Percentiles rank a stretch among this genome's conserved stretches.
These are phyloP conservation scores for Trichoderma polysporum DNA, from an alignment of 2,329 filamentous ascomycete genomes.

Conservation along the genomic window DNA sequence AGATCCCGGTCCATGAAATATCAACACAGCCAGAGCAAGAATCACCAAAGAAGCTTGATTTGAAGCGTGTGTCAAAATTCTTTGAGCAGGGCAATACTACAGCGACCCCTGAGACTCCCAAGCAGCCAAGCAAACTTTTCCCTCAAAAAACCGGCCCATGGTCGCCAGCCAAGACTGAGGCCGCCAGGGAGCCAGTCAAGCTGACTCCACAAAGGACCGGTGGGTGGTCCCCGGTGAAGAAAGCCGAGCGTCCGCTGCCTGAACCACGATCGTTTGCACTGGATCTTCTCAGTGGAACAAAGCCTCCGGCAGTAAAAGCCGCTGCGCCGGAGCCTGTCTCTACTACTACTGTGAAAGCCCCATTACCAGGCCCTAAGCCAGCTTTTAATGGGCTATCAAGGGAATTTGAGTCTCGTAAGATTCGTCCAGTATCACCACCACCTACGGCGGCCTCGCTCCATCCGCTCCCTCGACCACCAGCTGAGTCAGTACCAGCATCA, in stretches of 20 bases:
- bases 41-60: constrained; percentile 58
- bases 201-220: constrained; percentile 38
- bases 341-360: constrained; percentile 16
- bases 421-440: constrained; percentile 9
- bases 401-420: neutral
- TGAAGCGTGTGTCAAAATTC: constrained; percentile 60
- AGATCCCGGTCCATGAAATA: constrained; percentile 32
- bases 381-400: constrained; percentile 9
- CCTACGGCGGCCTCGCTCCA: constrained; percentile 17
- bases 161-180: constrained; percentile 40
- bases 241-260: constrained; percentile 32
- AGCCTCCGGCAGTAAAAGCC: constrained; percentile 39
- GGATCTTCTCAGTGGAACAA: constrained; percentile 29
- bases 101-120: constrained; percentile 30
- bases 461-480: constrained; percentile 25
- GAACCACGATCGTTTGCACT: constrained; percentile 27
- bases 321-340: constrained; percentile 30
- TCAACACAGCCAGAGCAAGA: constrained; percentile 37
- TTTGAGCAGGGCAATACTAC: constrained; percentile 43
- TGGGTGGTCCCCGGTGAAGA: constrained; percentile 40
- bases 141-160: constrained; percentile 39
- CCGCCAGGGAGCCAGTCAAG: constrained; percentile 28
- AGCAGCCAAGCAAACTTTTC: constrained; percentile 29
- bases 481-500: constrained; percentile 33
- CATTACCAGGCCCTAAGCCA: constrained; percentile 10